Percentiles rank a stretch among this genome's conserved stretches.
Evolutionary conservation across 148 eudicot genomes (phyloP).

Genomic region (Rhododendron vialii): DNA sequence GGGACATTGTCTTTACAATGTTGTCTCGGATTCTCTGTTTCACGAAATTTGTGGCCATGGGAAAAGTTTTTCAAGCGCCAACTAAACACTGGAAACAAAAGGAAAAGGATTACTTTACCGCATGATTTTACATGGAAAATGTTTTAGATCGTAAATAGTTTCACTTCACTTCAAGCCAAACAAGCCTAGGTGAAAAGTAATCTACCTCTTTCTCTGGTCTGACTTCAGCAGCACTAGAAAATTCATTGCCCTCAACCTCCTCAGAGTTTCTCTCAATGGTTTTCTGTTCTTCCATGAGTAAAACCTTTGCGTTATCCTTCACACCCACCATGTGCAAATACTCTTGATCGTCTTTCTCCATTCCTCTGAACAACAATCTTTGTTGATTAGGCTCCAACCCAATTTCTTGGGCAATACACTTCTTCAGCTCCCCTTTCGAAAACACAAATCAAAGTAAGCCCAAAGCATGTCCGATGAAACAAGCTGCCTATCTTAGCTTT

Average conservation of each 20-base stretch:
- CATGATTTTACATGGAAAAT: background rate
- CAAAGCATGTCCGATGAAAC: background rate
- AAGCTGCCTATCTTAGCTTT: background rate
- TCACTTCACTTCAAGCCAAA: background rate
- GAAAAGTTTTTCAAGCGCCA: background rate
- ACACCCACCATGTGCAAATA: constrained; percentile 58
- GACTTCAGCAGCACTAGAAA: constrained; percentile 9
- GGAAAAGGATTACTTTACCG: background rate
- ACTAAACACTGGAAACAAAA: background rate
- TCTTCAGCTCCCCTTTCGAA: constrained; percentile 62
- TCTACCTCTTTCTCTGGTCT: constrained; percentile 9
- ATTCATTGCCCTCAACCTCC: constrained; percentile 25
- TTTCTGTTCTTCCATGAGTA: constrained; percentile 55
- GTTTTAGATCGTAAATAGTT: background rate
- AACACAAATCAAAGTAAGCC: constrained; percentile 6
- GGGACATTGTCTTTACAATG: background rate
- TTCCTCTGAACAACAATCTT: constrained; percentile 70
- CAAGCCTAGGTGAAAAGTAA: background rate
- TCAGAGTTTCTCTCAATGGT: constrained; percentile 44
- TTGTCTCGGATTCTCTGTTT: background rate
- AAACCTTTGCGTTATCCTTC: constrained; percentile 69
- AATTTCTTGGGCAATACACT: constrained; percentile 40
- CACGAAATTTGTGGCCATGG: background rate
- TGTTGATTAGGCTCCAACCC: constrained; percentile 65
- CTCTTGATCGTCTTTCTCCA: constrained; percentile 67